Evolutionary conservation across 345 rosid species (phyloP).

Genomic region (Salix arbutifolia): DNA sequence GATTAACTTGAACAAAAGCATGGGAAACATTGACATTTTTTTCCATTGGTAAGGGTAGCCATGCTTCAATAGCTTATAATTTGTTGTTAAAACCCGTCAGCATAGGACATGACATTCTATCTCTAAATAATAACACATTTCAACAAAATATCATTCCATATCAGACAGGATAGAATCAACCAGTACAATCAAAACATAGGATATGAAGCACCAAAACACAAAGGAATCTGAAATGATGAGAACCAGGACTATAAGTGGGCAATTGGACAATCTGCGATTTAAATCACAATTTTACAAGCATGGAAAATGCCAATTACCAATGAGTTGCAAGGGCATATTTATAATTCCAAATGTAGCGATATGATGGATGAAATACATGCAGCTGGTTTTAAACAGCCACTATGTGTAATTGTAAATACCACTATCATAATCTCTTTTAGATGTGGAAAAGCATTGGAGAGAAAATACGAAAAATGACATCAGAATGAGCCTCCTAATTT

Average conservation of each 20-base stretch:
- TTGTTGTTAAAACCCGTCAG: background rate
- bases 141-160: background rate
- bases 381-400: background rate
- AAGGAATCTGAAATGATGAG: no score
- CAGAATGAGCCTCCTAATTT: background rate
- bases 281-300: background rate
- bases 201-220: background rate
- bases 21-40: background rate
- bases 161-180: background rate
- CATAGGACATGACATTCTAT: background rate
- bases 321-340: background rate
- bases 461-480: background rate
- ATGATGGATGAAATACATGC: background rate
- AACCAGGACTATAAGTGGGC: no score
- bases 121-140: background rate
- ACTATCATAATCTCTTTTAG: background rate
- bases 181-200: background rate
- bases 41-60: background rate
- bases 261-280: no score
- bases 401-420: background rate
- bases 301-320: background rate
- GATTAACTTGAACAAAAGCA: background rate
- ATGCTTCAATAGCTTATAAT: background rate
- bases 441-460: background rate
- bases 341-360: background rate